Base-by-base conservation (phyloP, 495 filamentous ascomycete species). In the Neurospora pannonica region DNA sequence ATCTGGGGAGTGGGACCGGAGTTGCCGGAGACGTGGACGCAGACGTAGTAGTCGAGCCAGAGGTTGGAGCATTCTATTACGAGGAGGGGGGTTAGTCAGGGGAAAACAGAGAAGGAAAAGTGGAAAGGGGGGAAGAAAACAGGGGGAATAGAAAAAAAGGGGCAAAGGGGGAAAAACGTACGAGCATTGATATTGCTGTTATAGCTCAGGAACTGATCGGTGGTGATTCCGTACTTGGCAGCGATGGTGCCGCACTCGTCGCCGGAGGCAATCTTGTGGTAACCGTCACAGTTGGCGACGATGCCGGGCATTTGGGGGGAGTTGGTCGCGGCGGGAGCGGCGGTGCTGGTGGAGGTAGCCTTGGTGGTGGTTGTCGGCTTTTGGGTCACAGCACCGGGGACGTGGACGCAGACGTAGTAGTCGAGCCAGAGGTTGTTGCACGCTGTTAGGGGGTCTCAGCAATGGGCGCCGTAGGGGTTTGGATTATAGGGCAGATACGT, bases 231-330 rank as follows among this genome's bases (percentile, higher is more conserved):
- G 71, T 76, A 36, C 10, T 70, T 43, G 19, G 73, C 38, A 37
- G 83, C 82, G 37, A 89, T 81, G 43, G 76, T 76, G 10, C 70
- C 71, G 75, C 87, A 89, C 74, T 76, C 79, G 73, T 88, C 86
- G 70, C 83, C 84, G 2, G 54, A 46, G n/a, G 75, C 34, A 15
- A 87, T 80, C 24, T 79, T 76, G 76, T 84, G 79, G 76, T 83
- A 87, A 38, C 79, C 75, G 71, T 82, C 76, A 76, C 87, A 88
- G 76, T 80, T 82, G 70, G 31, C 70, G 38, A 79, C 77, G 62
- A 83, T 82, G 38, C 82, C 82, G 19, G 81, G 76, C 78, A 78
- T 76, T 37, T 71, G 70, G 70, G 70, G 24, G 9, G 70, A 40
- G 21, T 39, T 39, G 38, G 89, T 97, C n/a, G 86, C 84, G 72